Evolutionary conservation across 805 yeast species (phyloP), one percentile per base, ranked within the genome.

Genomic region (Cyberlindnera amylophila): DNA sequence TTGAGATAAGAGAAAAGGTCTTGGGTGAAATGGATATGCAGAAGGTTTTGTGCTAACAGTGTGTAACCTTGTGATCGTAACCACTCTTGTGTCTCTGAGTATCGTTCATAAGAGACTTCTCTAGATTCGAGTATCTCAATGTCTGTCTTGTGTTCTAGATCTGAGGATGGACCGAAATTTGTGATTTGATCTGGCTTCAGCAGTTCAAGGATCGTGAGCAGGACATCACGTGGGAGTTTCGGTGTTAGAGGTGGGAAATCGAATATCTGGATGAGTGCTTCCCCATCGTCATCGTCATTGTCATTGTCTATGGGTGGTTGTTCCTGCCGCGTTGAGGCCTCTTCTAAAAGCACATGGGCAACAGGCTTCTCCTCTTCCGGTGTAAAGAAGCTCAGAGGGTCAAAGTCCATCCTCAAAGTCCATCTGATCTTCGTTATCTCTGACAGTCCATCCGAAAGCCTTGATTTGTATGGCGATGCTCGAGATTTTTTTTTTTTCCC

Each of bases 241-340:
- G 51, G 53, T 6, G 63, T 61, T n/a, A 75, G 48, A 4, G 60
- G 52, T 0, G 93, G 91, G 3, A 84, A 61, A 53, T 85, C 91
- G 5, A 81, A 64, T 0, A 73, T 54, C 44, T 79, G 82, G 1
- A 81, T 49, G 0, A 21, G 24, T 9, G 73, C 71, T 1, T 47
- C 54, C 19, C 52, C 61, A 16, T 53, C 50, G 13, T 53, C 57
- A 15, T 57, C 58, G 6, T 27, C 41, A 9, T 44, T 39, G 12
- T 29, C 42, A n/a, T 34, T 44, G 6, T n/a, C n/a, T n/a, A n/a
- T n/a, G n/a, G n/a, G n/a, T n/a, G n/a, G n/a, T n/a, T n/a, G n/a
- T n/a, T n/a, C n/a, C n/a, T n/a, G n/a, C n/a, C n/a, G n/a, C n/a
- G n/a, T n/a, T n/a, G n/a, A n/a, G n/a, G n/a, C n/a, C n/a, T n/a